Evolutionary conservation across 1,284 basidiomycete species (phyloP), one percentile per base, ranked within the genome.

Genomic region (Sporisorium exsertum): DNA sequence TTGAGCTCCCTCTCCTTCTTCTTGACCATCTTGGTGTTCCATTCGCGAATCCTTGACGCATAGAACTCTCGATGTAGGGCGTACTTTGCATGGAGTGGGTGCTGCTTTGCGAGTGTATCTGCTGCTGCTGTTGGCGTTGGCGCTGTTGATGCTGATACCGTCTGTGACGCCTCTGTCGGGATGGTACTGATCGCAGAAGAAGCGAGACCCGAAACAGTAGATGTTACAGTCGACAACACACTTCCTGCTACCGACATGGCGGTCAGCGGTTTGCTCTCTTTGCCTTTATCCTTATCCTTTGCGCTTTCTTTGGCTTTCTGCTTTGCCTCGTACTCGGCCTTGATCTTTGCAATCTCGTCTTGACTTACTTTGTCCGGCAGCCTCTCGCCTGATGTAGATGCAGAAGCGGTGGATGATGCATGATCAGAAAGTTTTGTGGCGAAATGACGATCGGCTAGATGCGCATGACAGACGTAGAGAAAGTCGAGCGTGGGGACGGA

Each of bases 51-150:
- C 24, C 81, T 66, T 26, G 77, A 68, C 2, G 68, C 72, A 43
- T 68, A 83, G 43, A 81, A 83, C 32, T 81, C 80, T 42, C 77
- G 66, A 53, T 81, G 79, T 15, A 81, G 57, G 2, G 79, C 64
- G 46, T 78, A 83, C n/a, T 64, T 72, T 15, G 68, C 64, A 42
- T 78, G 78, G 15, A 67, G 47, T 15, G 66, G 71, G 57, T 60
- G 63, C 22, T 58, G 62, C 33, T 58, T 71, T 2, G 61, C 46
- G 10, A 64, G 40, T n/a, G 55, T 42, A 9, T 63, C 52, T 37
- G 69, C 42, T 35, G 52, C 35, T 45, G 71, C 33, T n/a, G 58
- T 15, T 1, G 9, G 42, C 5, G 45, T 13, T n/a, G n/a, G n/a
- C 9, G 72, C 1, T 22, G 64, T 22, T 18, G 60, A n/a, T 2